Conservation (phyloP, 371 early-diverging fungal genomes). For the Mortierella sp. region DNA sequence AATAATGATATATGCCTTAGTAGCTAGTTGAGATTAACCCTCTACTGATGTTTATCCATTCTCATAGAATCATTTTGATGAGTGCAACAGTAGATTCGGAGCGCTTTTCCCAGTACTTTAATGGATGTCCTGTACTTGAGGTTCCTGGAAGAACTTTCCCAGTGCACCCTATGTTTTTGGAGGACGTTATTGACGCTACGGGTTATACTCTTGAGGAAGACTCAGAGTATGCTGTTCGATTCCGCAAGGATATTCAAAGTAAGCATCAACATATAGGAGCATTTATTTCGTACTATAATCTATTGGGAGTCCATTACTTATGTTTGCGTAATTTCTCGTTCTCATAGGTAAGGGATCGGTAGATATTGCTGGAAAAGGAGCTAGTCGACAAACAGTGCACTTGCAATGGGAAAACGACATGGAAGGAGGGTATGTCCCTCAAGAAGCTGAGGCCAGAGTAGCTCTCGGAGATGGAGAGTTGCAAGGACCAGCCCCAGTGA, state of each 20-base stretch:
- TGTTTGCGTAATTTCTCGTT: not conserved
- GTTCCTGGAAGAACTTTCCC: constrained; percentile 90
- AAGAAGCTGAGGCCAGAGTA: constrained; percentile 40
- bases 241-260: constrained; percentile 47
- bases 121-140: constrained; percentile 70
- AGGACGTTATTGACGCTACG: constrained; percentile 76
- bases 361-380: constrained; percentile 62
- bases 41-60: not conserved
- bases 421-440: constrained; percentile 35
- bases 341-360: constrained; percentile 59
- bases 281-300: not conserved
- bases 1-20: not conserved
- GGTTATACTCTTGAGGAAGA: constrained; percentile 72
- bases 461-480: constrained; percentile 32
- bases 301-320: not conserved
- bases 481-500: constrained; percentile 48
- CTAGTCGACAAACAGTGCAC: constrained; percentile 61
- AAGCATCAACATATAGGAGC: constrained; percentile 5
- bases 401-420: constrained; percentile 61
- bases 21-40: not conserved
- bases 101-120: constrained; percentile 78
- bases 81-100: constrained; percentile 85
- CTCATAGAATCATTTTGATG: constrained; percentile 76
- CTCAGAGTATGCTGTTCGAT: constrained; percentile 65
- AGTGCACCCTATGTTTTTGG: constrained; percentile 78